Conservation (phyloP, 2,329 filamentous ascomycete species). For the Zymoseptoria passerinii region DNA sequence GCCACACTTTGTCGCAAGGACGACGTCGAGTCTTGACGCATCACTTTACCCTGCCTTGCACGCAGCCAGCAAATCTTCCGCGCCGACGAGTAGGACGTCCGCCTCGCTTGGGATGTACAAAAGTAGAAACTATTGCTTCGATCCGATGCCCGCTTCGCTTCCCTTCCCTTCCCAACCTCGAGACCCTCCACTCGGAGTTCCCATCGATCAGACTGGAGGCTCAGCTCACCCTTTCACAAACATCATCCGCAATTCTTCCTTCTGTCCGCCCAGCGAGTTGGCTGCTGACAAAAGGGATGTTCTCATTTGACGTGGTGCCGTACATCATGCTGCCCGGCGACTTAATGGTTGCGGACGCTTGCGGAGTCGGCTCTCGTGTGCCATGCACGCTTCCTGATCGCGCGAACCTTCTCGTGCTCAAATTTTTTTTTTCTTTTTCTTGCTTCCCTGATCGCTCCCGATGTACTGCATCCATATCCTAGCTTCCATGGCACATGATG, state of each 20-base stretch:
- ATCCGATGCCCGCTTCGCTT: neutral
- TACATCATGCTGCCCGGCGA: too few relatives aligned
- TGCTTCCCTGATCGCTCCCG: too few relatives aligned
- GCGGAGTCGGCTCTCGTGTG: too few relatives aligned
- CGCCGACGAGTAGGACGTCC: neutral
- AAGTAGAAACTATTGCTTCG: neutral
- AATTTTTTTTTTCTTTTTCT: too few relatives aligned
- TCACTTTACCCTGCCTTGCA: neutral
- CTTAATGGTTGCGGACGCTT: too few relatives aligned
- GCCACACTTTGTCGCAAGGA: neutral
- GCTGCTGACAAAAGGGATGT: neutral
- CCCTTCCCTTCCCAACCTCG: too few relatives aligned
- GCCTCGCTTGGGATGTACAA: neutral
- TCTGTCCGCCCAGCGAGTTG: neutral
- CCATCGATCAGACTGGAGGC: neutral
- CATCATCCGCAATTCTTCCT: neutral
- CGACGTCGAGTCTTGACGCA: neutral
- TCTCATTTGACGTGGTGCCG: neutral
- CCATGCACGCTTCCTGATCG: too few relatives aligned
- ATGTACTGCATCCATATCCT: too few relatives aligned
- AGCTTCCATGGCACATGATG: too few relatives aligned
- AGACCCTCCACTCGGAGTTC: neutral
- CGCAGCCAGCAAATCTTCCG: neutral
- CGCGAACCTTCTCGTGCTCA: too few relatives aligned
- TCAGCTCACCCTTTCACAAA: neutral